Base-by-base conservation (phyloP, 2,329 filamentous ascomycete species). In the Alternaria angustiovoidea region DNA sequence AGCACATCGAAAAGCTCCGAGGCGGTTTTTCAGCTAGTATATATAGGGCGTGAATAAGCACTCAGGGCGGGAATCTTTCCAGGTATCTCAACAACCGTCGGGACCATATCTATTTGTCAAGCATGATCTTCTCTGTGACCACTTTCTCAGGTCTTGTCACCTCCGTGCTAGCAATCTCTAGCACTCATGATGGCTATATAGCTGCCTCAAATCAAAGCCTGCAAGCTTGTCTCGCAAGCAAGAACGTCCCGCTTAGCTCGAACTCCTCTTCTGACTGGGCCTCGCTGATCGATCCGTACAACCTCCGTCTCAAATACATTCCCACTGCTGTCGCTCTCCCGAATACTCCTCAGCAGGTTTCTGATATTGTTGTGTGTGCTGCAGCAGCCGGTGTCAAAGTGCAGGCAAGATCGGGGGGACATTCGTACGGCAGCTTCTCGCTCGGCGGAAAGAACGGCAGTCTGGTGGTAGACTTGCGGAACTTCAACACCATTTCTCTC, bases 401-500 rank as follows among this genome's bases (percentile, higher is more conserved):
- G 0, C 86, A 88, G 69, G 82, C 87, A 16, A 84, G 81, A 59
- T 86, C 85, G 2, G 87, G 87, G 5, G 87, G 87, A 0, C 87
- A 89, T 66, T 88, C 86, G 0, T 89, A 87, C 60, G 86, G 77
- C 0, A 80, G 80, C 0, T 80, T 79, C 51, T 80, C 80, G 0
- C 75, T 82, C 1, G 81, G 81, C 11, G 81, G 81, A 4, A 73
- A 80, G 65, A 72, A 83, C 51, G 81, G 81, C 7, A 77, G 78
- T 55, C 65, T 84, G 51, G 74, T 82, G 9, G 34, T 59, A 8
- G 56, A 59, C 32, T 7, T 59, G 36, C 56, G 30, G 1, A 59
- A 59, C 12, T 54, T 59, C 34, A 59, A 59, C 11, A 20, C 6
- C 1, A 75, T 84, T 9, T 79, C 82, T 65, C 54, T 83, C n/a